Percentiles rank a stretch among this genome's conserved stretches.
These are phyloP conservation scores for Brassica hybrid DNA, from an alignment of 441 rosid genomes.

Conservation along the genomic window DNA sequence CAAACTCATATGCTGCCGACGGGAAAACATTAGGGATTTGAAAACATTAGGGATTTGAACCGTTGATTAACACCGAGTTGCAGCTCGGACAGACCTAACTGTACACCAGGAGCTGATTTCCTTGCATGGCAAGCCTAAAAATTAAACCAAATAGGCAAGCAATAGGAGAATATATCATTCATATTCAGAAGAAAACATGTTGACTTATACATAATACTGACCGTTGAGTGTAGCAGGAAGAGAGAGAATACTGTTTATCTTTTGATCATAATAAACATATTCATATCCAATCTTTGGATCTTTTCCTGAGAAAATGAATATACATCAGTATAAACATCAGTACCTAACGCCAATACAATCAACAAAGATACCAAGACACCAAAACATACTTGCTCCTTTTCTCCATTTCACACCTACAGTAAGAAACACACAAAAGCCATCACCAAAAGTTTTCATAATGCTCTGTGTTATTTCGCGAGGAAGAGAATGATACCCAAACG, in stretches of 20 bases:
- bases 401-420: background rate
- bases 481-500: background rate
- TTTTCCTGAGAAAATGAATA: background rate
- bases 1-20: background rate
- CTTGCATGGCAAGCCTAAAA: background rate
- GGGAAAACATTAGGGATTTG: too few species aligned
- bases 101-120: background rate
- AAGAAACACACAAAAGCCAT: background rate
- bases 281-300: background rate
- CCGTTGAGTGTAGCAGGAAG: constrained; percentile 9
- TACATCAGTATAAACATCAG: background rate
- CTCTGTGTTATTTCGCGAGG: background rate
- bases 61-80: background rate
- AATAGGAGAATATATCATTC: constrained; percentile 14
- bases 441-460: background rate
- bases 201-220: background rate
- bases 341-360: background rate
- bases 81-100: background rate
- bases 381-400: background rate
- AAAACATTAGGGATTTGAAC: too few species aligned
- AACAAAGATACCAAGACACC: background rate
- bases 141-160: constrained; percentile 20
- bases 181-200: background rate
- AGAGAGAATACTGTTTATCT: background rate
- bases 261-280: too few species aligned